Evolutionary conservation across 2,329 filamentous ascomycete species (phyloP).

Genomic region (Metarhizium brunneum): DNA sequence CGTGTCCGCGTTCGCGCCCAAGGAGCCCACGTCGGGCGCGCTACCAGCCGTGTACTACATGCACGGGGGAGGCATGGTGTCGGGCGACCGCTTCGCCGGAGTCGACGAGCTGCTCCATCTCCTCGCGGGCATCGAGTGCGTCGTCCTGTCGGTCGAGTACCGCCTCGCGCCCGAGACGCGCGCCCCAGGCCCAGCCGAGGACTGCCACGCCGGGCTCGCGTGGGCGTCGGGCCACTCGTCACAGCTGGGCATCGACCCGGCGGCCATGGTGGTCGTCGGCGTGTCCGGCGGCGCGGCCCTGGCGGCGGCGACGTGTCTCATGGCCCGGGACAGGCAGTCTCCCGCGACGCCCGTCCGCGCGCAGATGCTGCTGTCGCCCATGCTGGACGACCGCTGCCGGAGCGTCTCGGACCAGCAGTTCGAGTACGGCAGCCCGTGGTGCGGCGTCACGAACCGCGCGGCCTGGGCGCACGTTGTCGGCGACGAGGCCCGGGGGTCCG

Average conservation of each 20-base stretch:
- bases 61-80: constrained; percentile 12
- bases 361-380: constrained; percentile 15
- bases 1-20: constrained; percentile 11
- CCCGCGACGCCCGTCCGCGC: constrained; percentile 8
- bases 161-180: constrained; percentile 15
- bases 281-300: constrained; percentile 13
- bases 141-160: constrained; percentile 15
- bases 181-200: constrained; percentile 9
- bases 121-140: constrained; percentile 9
- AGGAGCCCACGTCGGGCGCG: background rate
- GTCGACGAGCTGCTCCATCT: constrained; percentile 8
- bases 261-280: constrained; percentile 9
- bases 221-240: too few relatives aligned
- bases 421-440: constrained; percentile 12
- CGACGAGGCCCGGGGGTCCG: constrained; percentile 4
- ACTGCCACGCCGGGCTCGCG: too few relatives aligned
- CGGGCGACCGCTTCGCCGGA: constrained; percentile 10
- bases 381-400: constrained; percentile 13
- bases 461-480: constrained; percentile 10
- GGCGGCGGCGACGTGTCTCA: constrained; percentile 11
- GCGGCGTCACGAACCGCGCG: constrained; percentile 8
- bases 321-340: constrained; percentile 11
- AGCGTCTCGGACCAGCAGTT: constrained; percentile 12
- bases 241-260: constrained; percentile 1
- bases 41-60: constrained; percentile 11